Evolutionary conservation across 2,329 filamentous ascomycete species (phyloP), one percentile per base, ranked within the genome.

Genomic region (Clonostachys rosea): DNA sequence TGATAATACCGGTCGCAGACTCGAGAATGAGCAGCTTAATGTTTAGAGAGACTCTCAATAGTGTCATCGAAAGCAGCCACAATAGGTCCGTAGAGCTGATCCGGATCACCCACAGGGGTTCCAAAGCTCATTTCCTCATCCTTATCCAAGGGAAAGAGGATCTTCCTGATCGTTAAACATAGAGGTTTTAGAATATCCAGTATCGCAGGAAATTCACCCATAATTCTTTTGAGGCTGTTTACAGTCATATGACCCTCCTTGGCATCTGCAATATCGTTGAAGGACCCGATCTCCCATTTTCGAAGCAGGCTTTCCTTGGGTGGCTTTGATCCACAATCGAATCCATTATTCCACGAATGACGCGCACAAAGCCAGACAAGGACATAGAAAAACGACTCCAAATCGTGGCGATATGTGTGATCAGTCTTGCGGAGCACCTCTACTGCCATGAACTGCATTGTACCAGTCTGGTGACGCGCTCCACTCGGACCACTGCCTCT

Each of bases 361-460:
- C 50, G 50, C n/a, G 40, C 50, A 40, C 51, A 55, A 34, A 55
- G 35, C 43, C 33, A 37, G 12, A 47, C 3, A 16, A 47, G 30
- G 13, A 47, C 39, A 34, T 47, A 47, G 40, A 47, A 47, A 20
- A 47, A 50, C 3, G 50, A 51, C 47, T 55, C 54, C 6, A 56
- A 48, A 41, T 52, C 51, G 42, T 55, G 50, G 9, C 45, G 45
- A 18, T 47, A 47, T 13, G 45, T 47, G 17, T 42, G 39, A 34
- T 42, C 39, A 17, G 52, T 49, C 6, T 49, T 54, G n/a, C 52
- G 44, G 7, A 69, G 49, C 12, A 69, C 60, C 44, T 63, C 58
- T 35, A 64, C 57, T 0, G 59, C 63, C 56, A 66, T 68, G 43
- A 64, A 66, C 40, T 61, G 50, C 51, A 62, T 58, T 30, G 56